phyloP scores from a whole-genome alignment of 495 filamentous ascomycete species.

The Lepraria neglecta region DNA sequence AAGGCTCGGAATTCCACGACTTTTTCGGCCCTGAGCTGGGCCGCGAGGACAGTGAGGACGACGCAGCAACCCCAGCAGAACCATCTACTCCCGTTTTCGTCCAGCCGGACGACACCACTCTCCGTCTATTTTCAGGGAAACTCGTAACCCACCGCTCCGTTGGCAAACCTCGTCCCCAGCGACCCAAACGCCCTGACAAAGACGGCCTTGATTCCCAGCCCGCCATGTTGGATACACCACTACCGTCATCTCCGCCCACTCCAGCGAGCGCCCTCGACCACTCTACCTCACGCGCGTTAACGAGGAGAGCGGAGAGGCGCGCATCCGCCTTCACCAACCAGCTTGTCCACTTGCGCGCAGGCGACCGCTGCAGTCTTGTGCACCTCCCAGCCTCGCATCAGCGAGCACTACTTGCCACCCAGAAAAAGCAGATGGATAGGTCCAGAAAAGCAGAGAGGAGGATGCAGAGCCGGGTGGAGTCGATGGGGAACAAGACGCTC shows the following conservation, averaged over 20 bases:
- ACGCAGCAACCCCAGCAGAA: constrained; percentile 39
- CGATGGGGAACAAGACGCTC: not conserved
- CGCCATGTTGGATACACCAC: too few relatives aligned
- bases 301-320: not conserved
- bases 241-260: too few relatives aligned
- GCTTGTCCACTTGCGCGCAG: not conserved
- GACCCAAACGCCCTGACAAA: not conserved
- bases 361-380: not conserved
- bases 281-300: too few relatives aligned
- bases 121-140: not conserved
- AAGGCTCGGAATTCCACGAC: constrained; percentile 82
- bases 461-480: not conserved
- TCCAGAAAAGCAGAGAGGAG: not conserved
- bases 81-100: not conserved
- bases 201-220: not conserved
- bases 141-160: not conserved
- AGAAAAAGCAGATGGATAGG: constrained; percentile 2
- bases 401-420: not conserved
- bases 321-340: not conserved
- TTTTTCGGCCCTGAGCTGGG: constrained; percentile 94
- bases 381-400: not conserved
- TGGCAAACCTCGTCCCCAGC: not conserved
- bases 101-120: not conserved
- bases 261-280: too few relatives aligned
- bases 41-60: constrained; percentile 72